A percentile compares a stretch with the other conserved stretches of the same genome.
phyloP scores from a whole-genome alignment of 345 rosid species.

The Heritiera littoralis region DNA sequence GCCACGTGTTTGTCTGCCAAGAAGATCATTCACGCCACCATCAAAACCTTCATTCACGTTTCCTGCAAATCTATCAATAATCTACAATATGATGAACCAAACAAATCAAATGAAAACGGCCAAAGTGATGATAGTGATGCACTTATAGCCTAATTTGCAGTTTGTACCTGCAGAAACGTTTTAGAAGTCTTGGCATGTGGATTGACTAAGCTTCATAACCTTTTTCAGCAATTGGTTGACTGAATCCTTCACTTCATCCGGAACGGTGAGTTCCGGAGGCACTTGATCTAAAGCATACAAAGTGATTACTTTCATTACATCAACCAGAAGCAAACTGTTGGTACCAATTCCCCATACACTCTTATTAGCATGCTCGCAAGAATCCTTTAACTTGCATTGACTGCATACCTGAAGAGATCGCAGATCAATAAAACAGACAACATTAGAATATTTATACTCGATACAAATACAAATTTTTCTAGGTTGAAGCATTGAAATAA shows the following conservation, averaged over 20 bases:
- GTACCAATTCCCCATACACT: conserved; percentile 45
- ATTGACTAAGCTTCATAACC: conserved; percentile 53
- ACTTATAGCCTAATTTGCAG: neutral
- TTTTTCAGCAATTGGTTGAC: conserved; percentile 50
- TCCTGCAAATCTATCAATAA: neutral
- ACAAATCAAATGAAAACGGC: neutral
- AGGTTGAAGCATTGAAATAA: conserved; percentile 7
- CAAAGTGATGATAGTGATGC: neutral
- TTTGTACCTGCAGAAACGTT: neutral
- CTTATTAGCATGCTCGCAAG: conserved; percentile 65
- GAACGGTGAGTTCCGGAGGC: conserved; percentile 47
- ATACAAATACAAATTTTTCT: neutral
- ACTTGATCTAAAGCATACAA: conserved; percentile 57
- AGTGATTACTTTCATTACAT: conserved; percentile 59
- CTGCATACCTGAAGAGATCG: conserved; percentile 60
- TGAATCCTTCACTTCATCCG: conserved; percentile 58
- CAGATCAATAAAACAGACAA: conserved; percentile 1
- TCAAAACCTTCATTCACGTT: neutral
- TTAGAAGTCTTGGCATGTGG: conserved; percentile 18
- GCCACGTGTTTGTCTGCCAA: neutral
- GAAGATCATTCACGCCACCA: neutral
- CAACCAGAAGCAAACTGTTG: conserved; percentile 47
- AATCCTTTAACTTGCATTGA: conserved; percentile 55
- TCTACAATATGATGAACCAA: neutral
- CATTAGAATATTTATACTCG: neutral